Percentiles rank a stretch among this genome's conserved stretches.
These are phyloP conservation scores for Fraxinus quadrangulata DNA, from an alignment of 257 asterid genomes.

Conservation along the genomic window DNA sequence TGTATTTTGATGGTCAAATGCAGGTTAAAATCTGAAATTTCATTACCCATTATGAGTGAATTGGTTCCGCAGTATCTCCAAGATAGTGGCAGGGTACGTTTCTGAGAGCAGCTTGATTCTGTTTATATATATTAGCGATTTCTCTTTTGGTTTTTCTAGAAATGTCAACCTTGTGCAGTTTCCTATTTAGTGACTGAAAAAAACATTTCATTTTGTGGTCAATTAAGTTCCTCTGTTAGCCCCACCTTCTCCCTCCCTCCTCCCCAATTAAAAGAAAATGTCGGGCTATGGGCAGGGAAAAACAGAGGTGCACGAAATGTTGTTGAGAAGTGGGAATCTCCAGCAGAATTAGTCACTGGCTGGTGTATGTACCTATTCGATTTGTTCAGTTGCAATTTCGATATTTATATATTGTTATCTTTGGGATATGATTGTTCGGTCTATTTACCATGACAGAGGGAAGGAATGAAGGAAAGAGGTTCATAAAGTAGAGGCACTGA, in stretches of 20 bases:
- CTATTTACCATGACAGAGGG: constrained; percentile 2
- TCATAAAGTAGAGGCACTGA: constrained; percentile 10
- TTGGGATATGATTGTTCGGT: constrained; percentile 3
- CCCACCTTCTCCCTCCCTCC: constrained; percentile 6
- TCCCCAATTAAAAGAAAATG: not conserved
- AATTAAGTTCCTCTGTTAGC: constrained; percentile 8
- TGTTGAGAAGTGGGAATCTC: not conserved
- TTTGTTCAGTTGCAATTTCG: not conserved
- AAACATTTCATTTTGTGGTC: constrained; percentile 15
- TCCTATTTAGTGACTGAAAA: constrained; percentile 1
- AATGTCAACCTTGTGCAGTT: constrained; percentile 14
- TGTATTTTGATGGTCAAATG: constrained; percentile 32
- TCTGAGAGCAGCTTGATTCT: constrained; percentile 29
- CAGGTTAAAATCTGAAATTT: constrained; percentile 90
- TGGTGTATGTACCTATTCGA: not conserved
- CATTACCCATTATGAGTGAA: constrained; percentile 87
- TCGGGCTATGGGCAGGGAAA: not conserved
- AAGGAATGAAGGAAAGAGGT: constrained; percentile 11
- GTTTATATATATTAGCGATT: constrained; percentile 16
- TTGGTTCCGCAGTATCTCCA: constrained; percentile 93
- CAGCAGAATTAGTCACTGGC: not conserved
- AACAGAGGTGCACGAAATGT: not conserved
- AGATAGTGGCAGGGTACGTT: constrained; percentile 81
- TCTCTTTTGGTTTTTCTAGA: constrained; percentile 9
- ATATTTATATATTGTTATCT: not conserved